Conservation (phyloP, 2,329 filamentous ascomycete species). For the Claviceps pusilla region DNA sequence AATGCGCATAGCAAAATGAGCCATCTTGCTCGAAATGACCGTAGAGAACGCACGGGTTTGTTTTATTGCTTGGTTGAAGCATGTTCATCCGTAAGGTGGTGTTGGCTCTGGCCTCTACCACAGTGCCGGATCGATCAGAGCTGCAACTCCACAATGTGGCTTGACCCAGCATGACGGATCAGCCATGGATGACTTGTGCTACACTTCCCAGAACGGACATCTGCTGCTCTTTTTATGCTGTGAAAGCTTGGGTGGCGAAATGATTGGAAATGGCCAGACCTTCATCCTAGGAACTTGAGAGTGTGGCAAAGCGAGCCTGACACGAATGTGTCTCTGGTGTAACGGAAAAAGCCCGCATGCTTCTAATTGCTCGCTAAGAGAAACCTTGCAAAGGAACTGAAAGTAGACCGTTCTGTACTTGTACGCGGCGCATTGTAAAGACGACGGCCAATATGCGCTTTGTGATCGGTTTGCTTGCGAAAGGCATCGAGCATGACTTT, state of each 20-base stretch:
- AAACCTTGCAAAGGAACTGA: neutral
- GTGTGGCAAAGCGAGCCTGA: neutral
- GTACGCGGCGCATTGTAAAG: neutral
- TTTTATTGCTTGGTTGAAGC: neutral
- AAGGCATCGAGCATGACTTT: neutral
- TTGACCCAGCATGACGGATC: conserved; percentile 2
- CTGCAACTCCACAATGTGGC: neutral
- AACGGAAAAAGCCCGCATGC: neutral
- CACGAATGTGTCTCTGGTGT: neutral
- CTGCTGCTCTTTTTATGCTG: neutral
- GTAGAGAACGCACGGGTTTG: neutral
- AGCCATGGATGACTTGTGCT: neutral
- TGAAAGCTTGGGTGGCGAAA: neutral
- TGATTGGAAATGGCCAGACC: neutral
- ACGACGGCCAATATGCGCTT: neutral
- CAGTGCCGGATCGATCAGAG: neutral
- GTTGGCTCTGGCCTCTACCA: neutral
- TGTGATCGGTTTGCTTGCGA: neutral
- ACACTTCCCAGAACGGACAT: neutral
- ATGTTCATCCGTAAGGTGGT: neutral
- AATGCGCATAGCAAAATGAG: neutral
- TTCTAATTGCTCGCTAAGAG: neutral
- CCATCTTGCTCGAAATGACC: neutral
- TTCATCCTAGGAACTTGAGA: neutral
- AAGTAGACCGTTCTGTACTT: neutral